Base-by-base conservation (phyloP, 2,329 filamentous ascomycete genomes). In the Phialophora verrucosa region DNA sequence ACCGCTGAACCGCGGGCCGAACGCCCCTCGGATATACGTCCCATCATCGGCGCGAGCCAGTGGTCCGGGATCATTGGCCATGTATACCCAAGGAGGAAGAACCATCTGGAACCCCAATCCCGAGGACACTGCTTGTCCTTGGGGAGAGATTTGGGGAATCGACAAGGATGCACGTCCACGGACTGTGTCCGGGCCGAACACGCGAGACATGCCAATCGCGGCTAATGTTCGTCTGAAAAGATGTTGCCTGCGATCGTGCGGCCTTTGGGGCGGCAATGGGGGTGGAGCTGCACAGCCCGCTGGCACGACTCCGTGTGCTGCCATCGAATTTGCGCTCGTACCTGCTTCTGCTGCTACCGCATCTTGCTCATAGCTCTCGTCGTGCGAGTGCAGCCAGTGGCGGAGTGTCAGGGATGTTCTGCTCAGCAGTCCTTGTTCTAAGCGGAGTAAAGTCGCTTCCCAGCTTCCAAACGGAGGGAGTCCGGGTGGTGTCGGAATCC, bases 391-490 rank as follows among this genome's bases (percentile, higher is more conserved):
- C 38, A 53, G 31, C 64, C 63, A 65, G 12, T 62, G 38, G 35
- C 62, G 56, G 50, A 55, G 42, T 42, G 57, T 54, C 17, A 64
- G 31, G 27, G 49, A 57, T 3, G 31, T n/a, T 62, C 67, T 55
- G 47, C 44, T 32, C 35, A 35, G n/a, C 11, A 35, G 29, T 17
- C n/a, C 56, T 59, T 66, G 59, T 63, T 70, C 32, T 55, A 73
- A 35, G 44, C 68, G 58, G 47, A 79, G 66, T 42, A 65, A 55
- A 27, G 65, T 69, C 11, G 80, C 80, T 71, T 81, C 78, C 35
- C 71, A 71, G 2, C 75, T 77, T 27, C 79, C 78, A 66, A 82
- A 82, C 1, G 78, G 78, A 5, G 80, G 80, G 47, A 83, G 71
- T 0, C 81, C 80, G 1, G 79, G 78, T 23, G 81, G 80, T 2